Base-by-base conservation (phyloP, 768 basidiomycete species). In the Dioszegia aurantiaca region DNA sequence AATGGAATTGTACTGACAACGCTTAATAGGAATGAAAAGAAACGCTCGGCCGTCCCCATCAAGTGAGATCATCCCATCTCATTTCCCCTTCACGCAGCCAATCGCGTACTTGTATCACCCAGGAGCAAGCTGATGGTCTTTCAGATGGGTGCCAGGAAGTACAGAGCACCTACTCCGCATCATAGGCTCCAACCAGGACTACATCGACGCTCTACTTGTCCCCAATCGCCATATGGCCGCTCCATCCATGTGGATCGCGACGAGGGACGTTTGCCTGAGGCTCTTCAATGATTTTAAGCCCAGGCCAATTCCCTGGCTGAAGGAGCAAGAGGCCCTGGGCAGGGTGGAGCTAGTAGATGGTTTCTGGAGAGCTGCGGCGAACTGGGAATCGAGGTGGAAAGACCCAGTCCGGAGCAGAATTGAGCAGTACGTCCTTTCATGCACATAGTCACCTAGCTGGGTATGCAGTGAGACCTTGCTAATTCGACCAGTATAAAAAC, bases 191-290 rank as follows among this genome's bases (percentile, higher is more conserved):
- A 23, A 49, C n/a, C 8, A 36, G 8, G 6, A 36, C 17, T 36
- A 30, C 23, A 19, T 21, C n/a, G 31, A 49, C 9, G 48, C 48
- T 16, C 12, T 49, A 5, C 37, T 49, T 14, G 31, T 33, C 14
- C 48, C 28, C 16, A 33, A 33, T 28, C 24, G n/a, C 31, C 31
- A 10, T 36, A 30, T n/a, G n/a, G n/a, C n/a, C n/a, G n/a, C 28
- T n/a, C 19, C 30, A 28, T n/a, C 33, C n/a, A 49, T n/a, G 12
- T 49, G 30, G 19, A 36, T 6, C n/a, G 48, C 31, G 31, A 9
- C 30, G 14, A 16, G 48, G 48, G 48, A 49, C 23, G 31, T 49
- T 19, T 49, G 48, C 33, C 21, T 49, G 17, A 36, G 37, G 31
- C 19, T 49, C 4, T 49, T 49, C 33, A 36, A 11, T 26, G 6